Base-by-base conservation (phyloP, 495 filamentous ascomycete genomes). In the Annulohypoxylon stygium region DNA sequence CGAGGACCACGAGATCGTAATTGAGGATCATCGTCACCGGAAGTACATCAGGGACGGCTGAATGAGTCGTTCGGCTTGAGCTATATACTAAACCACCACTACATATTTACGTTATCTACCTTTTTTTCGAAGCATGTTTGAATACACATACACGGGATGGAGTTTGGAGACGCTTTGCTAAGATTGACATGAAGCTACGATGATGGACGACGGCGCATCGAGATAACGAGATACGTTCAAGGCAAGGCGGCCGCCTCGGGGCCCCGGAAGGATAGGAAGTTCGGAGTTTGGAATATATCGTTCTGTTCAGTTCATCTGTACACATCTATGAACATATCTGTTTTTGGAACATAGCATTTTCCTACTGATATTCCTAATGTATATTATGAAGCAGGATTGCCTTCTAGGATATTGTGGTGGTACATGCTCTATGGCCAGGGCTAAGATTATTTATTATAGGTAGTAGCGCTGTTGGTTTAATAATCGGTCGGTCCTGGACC, bases 1-100 rank as follows among this genome's bases (percentile, higher is more conserved):
- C 37, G 63, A 67, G 1, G 77, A 75, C n/a, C 77, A 55, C 39
- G 75, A 76, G 62, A 77, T 79, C 60, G 66, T 77, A 3, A 75
- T 79, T 25, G 77, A 79, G 34, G 77, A 79, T 60, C 77, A 69
- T 26, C 67, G 68, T 1, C 77, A 74, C 51, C 71, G 75, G 9
- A 74, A 73, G 48, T 75, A 75, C 39, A 69, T 75, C 62, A 62
- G 71, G 6, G 72, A 69, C 48, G 63, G 58, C 47, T 71, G 2
- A 41, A 75, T 20, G 10, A 47, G 8, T 37, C 10, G 26, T 30
- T 26, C 36, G 20, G 36, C 11, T 18, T 60, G 37, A 45, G 39
- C 20, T 30, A 60, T 43, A 25, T 43, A 43, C 25, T 12, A 30
- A 1, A 6, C 2, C 3, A 30, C 30, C 30, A 30, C 5, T 30